Evolutionary conservation across 768 basidiomycete species (phyloP).

Genomic region (Pluteus cervinus): DNA sequence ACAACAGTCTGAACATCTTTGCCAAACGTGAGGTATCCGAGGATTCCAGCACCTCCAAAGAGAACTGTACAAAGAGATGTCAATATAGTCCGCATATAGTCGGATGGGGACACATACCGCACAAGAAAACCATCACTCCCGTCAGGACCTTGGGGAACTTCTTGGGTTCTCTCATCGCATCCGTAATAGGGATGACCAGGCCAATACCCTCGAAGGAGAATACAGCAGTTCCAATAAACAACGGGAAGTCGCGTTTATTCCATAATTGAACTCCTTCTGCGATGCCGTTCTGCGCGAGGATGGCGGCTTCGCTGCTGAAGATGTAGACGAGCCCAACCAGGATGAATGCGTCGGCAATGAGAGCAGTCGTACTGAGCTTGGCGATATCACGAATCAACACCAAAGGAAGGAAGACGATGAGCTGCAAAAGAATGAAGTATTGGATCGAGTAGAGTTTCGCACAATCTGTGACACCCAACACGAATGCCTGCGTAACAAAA

Average conservation of each 20-base stretch:
- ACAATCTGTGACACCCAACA: conserved; percentile 77
- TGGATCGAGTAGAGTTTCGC: conserved; percentile 56
- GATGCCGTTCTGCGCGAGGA: conserved; percentile 63
- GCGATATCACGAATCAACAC: conserved; percentile 91
- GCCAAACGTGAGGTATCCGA: conserved; percentile 87
- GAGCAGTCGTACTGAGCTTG: conserved; percentile 86
- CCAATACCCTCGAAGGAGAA: conserved; percentile 99
- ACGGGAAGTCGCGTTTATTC: conserved; percentile 83
- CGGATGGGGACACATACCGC: conserved; percentile 36
- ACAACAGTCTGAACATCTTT: conserved; percentile 88
- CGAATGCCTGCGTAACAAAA: conserved; percentile 54
- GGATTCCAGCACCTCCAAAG: conserved; percentile 82
- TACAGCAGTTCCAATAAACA: conserved; percentile 94
- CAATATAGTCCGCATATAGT: neutral
- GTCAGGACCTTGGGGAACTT: conserved; percentile 88
- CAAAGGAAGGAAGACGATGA: conserved; percentile 84
- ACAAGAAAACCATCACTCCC: conserved; percentile 86
- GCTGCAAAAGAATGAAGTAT: conserved; percentile 79
- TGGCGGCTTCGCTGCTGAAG: conserved; percentile 74
- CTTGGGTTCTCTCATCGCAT: conserved; percentile 92
- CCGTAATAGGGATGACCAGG: conserved; percentile 91
- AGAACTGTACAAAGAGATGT: conserved; percentile 41
- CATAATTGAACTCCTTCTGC: conserved; percentile 82
- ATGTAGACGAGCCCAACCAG: conserved; percentile 83
- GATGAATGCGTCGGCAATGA: conserved; percentile 94